phyloP scores from a whole-genome alignment of 495 filamentous ascomycete genomes.

The Pseudoneurospora amorphoporcata region DNA sequence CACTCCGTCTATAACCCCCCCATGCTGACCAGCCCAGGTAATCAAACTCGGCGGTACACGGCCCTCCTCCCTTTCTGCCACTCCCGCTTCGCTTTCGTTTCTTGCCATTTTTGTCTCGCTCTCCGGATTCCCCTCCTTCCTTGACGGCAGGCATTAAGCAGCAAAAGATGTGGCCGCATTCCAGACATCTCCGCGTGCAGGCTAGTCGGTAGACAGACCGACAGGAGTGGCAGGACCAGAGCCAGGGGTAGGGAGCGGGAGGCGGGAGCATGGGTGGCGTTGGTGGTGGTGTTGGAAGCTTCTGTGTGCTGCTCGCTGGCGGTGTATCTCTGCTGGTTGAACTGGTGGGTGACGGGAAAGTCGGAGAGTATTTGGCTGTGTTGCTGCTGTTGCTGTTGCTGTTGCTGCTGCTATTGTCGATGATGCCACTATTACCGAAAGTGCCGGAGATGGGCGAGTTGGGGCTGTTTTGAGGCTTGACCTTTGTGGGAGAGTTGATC shows the following conservation, averaged over 20 bases:
- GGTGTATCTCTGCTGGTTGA: not conserved
- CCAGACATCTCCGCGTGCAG: conserved; percentile 36
- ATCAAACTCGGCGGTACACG: conserved; percentile 30
- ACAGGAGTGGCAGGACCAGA: conserved; percentile 38
- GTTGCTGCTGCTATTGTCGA: not conserved
- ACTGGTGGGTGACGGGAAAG: not conserved
- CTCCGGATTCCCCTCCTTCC: not conserved
- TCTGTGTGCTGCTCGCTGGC: not conserved
- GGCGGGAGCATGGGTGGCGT: conserved; percentile 18
- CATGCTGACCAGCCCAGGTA: conserved; percentile 31
- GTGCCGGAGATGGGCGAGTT: not conserved
- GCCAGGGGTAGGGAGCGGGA: conserved; percentile 25
- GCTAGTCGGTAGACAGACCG: conserved; percentile 25
- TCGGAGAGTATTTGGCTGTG: not conserved
- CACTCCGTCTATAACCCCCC: conserved; percentile 24
- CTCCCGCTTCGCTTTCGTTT: not conserved
- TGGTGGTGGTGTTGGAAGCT: not conserved
- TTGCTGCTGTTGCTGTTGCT: not conserved
- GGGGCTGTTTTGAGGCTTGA: not conserved
- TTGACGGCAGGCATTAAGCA: not conserved
- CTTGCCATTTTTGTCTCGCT: not conserved
- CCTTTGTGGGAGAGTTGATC: not conserved
- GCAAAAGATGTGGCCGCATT: conserved; percentile 36
- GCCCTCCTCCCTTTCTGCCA: not conserved
- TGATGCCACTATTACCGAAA: not conserved